phyloP scores from a whole-genome alignment of 192 early-diverging fungal species.

The Cladochytrium replicatum region DNA sequence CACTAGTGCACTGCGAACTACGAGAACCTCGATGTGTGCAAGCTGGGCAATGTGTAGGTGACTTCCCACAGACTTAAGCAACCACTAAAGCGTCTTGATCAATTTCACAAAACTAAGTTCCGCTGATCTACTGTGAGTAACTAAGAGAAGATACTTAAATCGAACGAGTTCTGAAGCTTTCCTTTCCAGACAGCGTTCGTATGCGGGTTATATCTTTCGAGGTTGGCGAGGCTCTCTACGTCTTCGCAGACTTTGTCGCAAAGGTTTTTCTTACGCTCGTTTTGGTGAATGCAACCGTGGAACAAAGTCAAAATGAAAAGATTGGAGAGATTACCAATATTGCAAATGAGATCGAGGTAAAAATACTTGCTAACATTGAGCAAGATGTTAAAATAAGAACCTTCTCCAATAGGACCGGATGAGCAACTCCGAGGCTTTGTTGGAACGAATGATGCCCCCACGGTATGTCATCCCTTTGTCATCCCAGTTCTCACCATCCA shows the following conservation, averaged over 20 bases:
- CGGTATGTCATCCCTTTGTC: constrained; percentile 1
- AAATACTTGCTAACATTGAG: no score
- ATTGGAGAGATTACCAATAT: constrained; percentile 15
- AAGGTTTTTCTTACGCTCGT: constrained; percentile 30
- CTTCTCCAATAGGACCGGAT: no score
- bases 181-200: background rate
- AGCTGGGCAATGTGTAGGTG: background rate
- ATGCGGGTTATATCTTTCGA: constrained; percentile 9
- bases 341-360: constrained; percentile 20
- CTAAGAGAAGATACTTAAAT: background rate
- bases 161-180: background rate
- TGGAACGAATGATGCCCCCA: constrained; percentile 25
- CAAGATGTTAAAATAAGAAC: no score
- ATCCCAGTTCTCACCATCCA: background rate
- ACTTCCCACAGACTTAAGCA: background rate
- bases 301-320: constrained; percentile 23
- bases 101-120: background rate
- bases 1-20: background rate
- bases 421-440: constrained; percentile 16
- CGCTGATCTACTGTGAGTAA: background rate
- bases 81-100: background rate
- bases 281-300: constrained; percentile 30
- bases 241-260: constrained; percentile 20
- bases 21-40: background rate
- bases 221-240: constrained; percentile 15